Conservation (phyloP, 495 filamentous ascomycete species). For the Penicillium coffeae region DNA sequence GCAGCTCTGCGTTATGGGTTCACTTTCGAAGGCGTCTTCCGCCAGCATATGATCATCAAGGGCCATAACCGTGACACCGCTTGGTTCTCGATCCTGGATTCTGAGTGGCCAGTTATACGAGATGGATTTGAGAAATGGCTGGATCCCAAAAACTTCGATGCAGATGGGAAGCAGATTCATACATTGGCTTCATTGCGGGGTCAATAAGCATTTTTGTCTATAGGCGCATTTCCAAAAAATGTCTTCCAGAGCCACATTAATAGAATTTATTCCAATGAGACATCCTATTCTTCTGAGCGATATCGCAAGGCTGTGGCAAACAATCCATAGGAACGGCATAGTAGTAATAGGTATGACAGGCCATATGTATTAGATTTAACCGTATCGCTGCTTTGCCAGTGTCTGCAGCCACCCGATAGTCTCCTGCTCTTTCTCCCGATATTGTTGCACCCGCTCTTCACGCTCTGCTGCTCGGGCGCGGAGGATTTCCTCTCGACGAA, state of each 20-base stretch:
- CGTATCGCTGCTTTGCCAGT: constrained; percentile 44
- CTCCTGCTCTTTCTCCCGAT: constrained; percentile 41
- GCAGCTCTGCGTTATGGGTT: constrained; percentile 54
- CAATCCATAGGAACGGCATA: too few species aligned
- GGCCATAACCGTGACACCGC: constrained; percentile 34
- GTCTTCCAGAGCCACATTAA: neutral
- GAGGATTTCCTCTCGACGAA: constrained; percentile 41
- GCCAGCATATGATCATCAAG: constrained; percentile 55
- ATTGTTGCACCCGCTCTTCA: constrained; percentile 41
- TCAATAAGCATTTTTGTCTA: neutral
- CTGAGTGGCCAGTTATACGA: constrained; percentile 7
- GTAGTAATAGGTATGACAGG: too few species aligned
- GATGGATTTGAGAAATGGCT: constrained; percentile 8
- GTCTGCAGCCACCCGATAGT: constrained; percentile 45
- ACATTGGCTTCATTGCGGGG: constrained; percentile 4
- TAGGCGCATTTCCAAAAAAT: too few species aligned
- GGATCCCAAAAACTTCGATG: constrained; percentile 9
- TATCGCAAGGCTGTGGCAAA: too few species aligned
- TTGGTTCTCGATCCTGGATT: constrained; percentile 12
- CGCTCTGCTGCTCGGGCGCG: constrained; percentile 38
- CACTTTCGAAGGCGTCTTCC: constrained; percentile 49
- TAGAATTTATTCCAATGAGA: too few species aligned
- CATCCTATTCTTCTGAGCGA: too few species aligned
- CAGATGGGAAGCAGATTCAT: constrained; percentile 3
- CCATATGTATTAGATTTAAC: constrained; percentile 10